These are phyloP conservation scores for Penicillium robsamsonii DNA, from an alignment of 495 filamentous ascomycete species.

Conservation along the genomic window DNA sequence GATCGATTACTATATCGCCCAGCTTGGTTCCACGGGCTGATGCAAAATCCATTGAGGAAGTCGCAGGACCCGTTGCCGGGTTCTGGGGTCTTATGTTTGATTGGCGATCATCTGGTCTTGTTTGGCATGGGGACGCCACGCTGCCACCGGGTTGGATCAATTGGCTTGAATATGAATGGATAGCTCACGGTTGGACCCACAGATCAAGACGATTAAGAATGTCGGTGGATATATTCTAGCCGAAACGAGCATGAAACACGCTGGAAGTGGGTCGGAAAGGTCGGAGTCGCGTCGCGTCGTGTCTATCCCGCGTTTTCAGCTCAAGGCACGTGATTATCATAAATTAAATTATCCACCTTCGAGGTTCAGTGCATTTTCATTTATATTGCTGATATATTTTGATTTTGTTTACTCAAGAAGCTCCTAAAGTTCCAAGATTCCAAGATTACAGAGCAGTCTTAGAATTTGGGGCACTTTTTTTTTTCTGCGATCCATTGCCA, in stretches of 20 bases:
- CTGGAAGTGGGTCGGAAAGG: not conserved
- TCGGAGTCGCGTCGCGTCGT: not conserved
- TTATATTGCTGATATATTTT: not conserved
- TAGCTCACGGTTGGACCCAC: not conserved
- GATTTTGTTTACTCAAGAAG: not conserved
- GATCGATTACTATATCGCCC: not conserved
- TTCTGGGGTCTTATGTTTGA: not conserved
- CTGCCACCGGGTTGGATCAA: not conserved
- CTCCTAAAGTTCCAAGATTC: no score
- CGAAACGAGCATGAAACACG: not conserved
- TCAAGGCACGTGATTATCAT: not conserved
- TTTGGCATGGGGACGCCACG: not conserved
- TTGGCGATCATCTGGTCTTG: slow-evolving; percentile 1
- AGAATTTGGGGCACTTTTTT: not conserved
- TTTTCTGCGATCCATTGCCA: not conserved
- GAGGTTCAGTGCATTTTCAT: not conserved
- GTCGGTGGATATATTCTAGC: not conserved
- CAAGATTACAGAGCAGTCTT: not conserved
- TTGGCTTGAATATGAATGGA: not conserved
- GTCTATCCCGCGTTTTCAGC: not conserved
- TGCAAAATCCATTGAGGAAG: not conserved
- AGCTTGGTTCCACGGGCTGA: slow-evolving; percentile 1
- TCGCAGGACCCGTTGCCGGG: not conserved
- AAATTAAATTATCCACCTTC: not conserved
- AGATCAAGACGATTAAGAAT: not conserved